Conservation (phyloP, 192 early-diverging fungal genomes). For the Thamnidium elegans region DNA sequence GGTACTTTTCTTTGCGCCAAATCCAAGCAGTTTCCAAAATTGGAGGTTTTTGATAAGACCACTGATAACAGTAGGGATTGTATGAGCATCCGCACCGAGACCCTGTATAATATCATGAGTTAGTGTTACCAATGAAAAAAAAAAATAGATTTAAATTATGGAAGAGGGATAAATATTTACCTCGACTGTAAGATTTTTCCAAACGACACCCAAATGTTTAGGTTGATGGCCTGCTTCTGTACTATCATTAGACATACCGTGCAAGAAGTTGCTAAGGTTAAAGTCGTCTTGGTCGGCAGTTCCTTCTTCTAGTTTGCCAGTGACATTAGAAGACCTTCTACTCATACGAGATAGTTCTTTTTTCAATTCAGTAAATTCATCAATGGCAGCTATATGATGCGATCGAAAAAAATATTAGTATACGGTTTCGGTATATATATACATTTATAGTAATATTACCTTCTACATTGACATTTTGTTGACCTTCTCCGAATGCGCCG, state of each 20-base stretch:
- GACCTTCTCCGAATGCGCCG: background rate
- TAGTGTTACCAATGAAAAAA: background rate
- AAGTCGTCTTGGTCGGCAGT: slow-evolving; percentile 23
- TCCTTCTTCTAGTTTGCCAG: slow-evolving; percentile 26
- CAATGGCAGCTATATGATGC: slow-evolving; percentile 23
- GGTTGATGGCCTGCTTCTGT: slow-evolving; percentile 10
- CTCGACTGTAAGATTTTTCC: slow-evolving; percentile 34
- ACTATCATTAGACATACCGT: slow-evolving; percentile 8
- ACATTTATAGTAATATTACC: background rate
- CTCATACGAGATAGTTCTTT: slow-evolving; percentile 27
- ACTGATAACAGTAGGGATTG: slow-evolving; percentile 25
- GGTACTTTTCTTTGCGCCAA: background rate
- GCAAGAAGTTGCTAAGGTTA: slow-evolving; percentile 26
- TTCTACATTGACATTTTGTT: slow-evolving; percentile 10
- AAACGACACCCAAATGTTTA: slow-evolving; percentile 31
- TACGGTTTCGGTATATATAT: background rate
- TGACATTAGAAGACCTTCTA: slow-evolving; percentile 12
- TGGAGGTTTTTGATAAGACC: background rate
- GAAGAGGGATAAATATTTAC: background rate
- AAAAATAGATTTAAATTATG: background rate
- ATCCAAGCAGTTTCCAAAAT: background rate
- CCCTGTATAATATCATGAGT: slow-evolving; percentile 9
- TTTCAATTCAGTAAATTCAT: slow-evolving; percentile 25
- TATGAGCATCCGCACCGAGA: slow-evolving; percentile 28
- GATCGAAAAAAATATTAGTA: slow-evolving; percentile 4